These are phyloP conservation scores for Daldinia sp. DNA, from an alignment of 2,329 filamentous ascomycete species.

Conservation along the genomic window DNA sequence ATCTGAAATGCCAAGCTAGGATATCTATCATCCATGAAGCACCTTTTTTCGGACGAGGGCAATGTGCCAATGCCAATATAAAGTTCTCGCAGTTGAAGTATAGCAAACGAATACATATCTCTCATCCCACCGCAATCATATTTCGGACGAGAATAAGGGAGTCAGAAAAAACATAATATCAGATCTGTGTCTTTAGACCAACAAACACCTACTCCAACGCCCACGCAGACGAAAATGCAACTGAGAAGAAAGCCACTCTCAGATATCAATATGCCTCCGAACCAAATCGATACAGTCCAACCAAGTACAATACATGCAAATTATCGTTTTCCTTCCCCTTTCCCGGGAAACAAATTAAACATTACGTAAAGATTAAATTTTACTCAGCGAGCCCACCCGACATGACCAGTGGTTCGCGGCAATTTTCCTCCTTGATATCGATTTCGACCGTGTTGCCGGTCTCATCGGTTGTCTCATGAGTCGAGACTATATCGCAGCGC, in stretches of 20 bases:
- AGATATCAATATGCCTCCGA: neutral
- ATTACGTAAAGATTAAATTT: neutral
- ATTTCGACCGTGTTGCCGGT: neutral
- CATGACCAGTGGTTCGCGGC: neutral
- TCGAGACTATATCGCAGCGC: neutral
- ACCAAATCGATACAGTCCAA: neutral
- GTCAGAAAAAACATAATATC: neutral
- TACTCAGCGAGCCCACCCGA: neutral
- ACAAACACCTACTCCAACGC: neutral
- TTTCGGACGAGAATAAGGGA: neutral
- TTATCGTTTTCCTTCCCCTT: neutral
- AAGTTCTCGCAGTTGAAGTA: neutral
- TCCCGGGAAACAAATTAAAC: neutral
- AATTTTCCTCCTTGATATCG: constrained; percentile 3
- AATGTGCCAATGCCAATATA: neutral
- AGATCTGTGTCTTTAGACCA: neutral
- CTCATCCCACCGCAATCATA: neutral
- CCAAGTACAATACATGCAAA: neutral
- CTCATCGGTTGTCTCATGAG: constrained; percentile 4
- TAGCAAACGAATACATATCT: neutral
- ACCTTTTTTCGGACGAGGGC: neutral
- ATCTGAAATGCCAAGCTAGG: neutral
- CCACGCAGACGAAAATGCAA: neutral
- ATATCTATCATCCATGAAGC: neutral
- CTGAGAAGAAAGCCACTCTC: neutral